Evolutionary conservation across 2,329 filamentous ascomycete genomes (phyloP).

Genomic region (Aureobasidium sp.): DNA sequence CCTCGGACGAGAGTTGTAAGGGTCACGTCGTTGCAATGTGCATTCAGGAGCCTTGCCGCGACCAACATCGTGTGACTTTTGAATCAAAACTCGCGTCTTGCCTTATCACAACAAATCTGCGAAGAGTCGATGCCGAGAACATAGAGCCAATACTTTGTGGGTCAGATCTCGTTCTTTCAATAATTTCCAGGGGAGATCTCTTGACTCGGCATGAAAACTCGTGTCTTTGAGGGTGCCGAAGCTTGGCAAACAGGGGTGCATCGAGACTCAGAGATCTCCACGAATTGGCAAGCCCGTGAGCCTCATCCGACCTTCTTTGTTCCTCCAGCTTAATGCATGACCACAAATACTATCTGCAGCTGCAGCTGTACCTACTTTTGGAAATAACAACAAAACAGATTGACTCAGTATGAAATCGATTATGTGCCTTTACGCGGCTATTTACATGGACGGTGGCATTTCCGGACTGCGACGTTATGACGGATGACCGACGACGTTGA

Average conservation of each 20-base stretch:
- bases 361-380: background rate
- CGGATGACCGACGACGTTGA: constrained; percentile 4
- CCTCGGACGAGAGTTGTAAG: background rate
- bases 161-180: background rate
- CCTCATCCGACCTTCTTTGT: background rate
- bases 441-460: background rate
- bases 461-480: background rate
- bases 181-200: background rate
- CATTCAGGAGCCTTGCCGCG: too few relatives aligned
- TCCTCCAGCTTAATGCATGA: background rate
- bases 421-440: background rate
- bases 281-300: background rate
- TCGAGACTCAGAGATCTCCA: background rate
- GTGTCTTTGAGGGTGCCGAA: background rate
- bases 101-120: background rate
- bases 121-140: background rate
- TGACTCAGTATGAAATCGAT: background rate
- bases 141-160: background rate
- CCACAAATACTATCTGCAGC: background rate
- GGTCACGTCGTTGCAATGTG: too few relatives aligned
- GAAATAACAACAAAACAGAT: background rate
- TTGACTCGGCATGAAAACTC: background rate
- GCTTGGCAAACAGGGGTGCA: background rate
- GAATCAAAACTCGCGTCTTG: background rate
- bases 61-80: background rate